A percentile compares a stretch with the other conserved stretches of the same genome.
Conservation (phyloP, 2,329 filamentous ascomycete genomes). For the Bipolaris gigantea region DNA sequence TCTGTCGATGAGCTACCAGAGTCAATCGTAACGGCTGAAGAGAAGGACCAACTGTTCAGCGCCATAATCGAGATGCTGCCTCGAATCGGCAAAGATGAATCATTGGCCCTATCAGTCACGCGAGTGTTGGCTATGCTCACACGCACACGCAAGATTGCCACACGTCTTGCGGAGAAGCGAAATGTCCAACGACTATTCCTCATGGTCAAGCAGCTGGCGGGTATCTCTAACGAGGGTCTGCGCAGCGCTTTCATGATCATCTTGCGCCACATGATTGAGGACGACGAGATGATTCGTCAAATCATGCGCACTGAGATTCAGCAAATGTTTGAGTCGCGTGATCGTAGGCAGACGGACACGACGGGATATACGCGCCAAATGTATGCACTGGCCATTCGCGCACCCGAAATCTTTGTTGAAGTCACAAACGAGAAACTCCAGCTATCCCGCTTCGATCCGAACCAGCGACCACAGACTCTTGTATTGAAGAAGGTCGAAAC, state of each 20-base stretch:
- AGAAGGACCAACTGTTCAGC: slow-evolving; percentile 72
- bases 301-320: slow-evolving; percentile 90
- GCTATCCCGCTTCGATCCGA: slow-evolving; percentile 64
- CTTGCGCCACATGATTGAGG: slow-evolving; percentile 89
- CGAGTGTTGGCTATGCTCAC: slow-evolving; percentile 88
- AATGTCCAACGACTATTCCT: slow-evolving; percentile 89
- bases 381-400: slow-evolving; percentile 76
- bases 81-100: slow-evolving; percentile 82
- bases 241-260: slow-evolving; percentile 79
- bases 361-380: slow-evolving; percentile 73
- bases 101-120: slow-evolving; percentile 78
- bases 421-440: slow-evolving; percentile 84
- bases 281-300: slow-evolving; percentile 86
- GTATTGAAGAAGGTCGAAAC: slow-evolving; percentile 55
- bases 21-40: slow-evolving; percentile 63
- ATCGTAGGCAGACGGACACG: slow-evolving; percentile 63
- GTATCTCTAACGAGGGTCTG: slow-evolving; percentile 74
- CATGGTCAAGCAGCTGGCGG: slow-evolving; percentile 90
- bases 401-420: slow-evolving; percentile 83
- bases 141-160: slow-evolving; percentile 73
- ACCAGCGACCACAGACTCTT: slow-evolving; percentile 57
- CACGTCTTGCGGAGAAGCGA: slow-evolving; percentile 78
- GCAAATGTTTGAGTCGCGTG: slow-evolving; percentile 66
- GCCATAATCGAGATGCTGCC: slow-evolving; percentile 82
- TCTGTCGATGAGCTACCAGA: slow-evolving; percentile 64